Percentiles rank a stretch among this genome's conserved stretches.
Conservation (phyloP, 2,329 filamentous ascomycete genomes). For the Pestalotiopsis sp. region DNA sequence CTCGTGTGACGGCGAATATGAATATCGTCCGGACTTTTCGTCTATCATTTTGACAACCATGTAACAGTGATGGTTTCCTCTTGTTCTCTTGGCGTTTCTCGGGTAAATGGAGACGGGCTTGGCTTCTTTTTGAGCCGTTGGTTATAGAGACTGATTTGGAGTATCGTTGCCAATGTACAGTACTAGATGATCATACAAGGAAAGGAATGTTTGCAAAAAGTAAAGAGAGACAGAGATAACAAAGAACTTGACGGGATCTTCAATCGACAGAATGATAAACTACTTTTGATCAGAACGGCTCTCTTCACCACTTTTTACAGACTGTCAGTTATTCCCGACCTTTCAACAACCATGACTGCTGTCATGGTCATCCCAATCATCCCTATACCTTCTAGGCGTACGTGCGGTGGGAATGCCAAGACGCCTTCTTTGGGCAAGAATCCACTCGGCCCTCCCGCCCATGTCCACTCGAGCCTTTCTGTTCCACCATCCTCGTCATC, state of each 20-base stretch:
- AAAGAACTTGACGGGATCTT: background rate
- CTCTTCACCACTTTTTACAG: slow-evolving; percentile 10
- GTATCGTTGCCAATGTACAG: background rate
- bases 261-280: background rate
- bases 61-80: background rate
- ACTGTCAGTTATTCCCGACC: background rate
- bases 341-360: background rate
- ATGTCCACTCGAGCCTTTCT: background rate
- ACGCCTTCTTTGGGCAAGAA: background rate
- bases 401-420: background rate
- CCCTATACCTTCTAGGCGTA: background rate
- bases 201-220: background rate
- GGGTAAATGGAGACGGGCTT: background rate
- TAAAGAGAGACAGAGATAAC: background rate
- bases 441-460: background rate
- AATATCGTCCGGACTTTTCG: background rate
- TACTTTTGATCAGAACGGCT: background rate
- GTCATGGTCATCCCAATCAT: background rate
- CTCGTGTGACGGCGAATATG: slow-evolving; percentile 1
- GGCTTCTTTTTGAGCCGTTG: background rate
- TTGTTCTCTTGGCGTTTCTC: background rate
- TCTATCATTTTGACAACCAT: slow-evolving; percentile 25
- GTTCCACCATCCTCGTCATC: background rate
- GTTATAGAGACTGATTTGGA: background rate
- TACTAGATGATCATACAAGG: background rate